phyloP scores from a whole-genome alignment of 805 yeast species.

The Scheffersomyces coipomensis region DNA sequence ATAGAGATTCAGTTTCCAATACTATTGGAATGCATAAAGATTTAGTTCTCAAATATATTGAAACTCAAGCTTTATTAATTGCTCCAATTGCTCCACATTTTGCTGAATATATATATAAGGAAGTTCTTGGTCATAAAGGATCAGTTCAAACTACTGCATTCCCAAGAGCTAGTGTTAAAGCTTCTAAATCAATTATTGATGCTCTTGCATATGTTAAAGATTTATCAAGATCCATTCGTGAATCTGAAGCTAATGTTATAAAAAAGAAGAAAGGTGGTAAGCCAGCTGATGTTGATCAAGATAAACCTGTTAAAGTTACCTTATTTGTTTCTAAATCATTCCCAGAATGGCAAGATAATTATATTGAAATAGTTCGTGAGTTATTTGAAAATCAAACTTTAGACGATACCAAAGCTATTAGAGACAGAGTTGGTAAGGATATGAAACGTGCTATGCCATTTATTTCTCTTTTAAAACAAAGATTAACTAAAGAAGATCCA shows the following conservation, averaged over 20 bases:
- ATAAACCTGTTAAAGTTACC: slow-evolving; percentile 70
- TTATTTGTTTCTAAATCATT: slow-evolving; percentile 75
- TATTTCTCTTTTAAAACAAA: slow-evolving; percentile 79
- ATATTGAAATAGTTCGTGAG: slow-evolving; percentile 68
- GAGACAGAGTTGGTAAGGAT: slow-evolving; percentile 74
- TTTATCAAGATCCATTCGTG: slow-evolving; percentile 83
- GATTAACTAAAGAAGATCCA: slow-evolving; percentile 69
- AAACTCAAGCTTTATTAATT: slow-evolving; percentile 77
- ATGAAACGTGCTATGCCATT: slow-evolving; percentile 99
- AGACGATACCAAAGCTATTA: slow-evolving; percentile 63
- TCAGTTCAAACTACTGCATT: slow-evolving; percentile 74
- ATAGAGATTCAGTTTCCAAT: slow-evolving; percentile 73
- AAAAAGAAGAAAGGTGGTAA: slow-evolving; percentile 82
- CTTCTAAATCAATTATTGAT: slow-evolving; percentile 59
- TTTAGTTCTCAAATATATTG: slow-evolving; percentile 77
- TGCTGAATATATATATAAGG: slow-evolving; percentile 86
- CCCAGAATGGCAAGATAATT: slow-evolving; percentile 67
- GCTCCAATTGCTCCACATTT: slow-evolving; percentile 97
- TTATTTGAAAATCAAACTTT: slow-evolving; percentile 64
- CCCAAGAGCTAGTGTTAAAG: slow-evolving; percentile 74
- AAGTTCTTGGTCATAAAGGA: slow-evolving; percentile 62
- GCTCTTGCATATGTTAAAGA: slow-evolving; percentile 78
- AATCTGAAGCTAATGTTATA: slow-evolving; percentile 81
- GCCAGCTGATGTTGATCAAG: slow-evolving; percentile 68
- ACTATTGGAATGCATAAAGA: slow-evolving; percentile 74